These are phyloP conservation scores for Brassica juncea DNA, from an alignment of 345 rosid genomes.

Conservation along the genomic window DNA sequence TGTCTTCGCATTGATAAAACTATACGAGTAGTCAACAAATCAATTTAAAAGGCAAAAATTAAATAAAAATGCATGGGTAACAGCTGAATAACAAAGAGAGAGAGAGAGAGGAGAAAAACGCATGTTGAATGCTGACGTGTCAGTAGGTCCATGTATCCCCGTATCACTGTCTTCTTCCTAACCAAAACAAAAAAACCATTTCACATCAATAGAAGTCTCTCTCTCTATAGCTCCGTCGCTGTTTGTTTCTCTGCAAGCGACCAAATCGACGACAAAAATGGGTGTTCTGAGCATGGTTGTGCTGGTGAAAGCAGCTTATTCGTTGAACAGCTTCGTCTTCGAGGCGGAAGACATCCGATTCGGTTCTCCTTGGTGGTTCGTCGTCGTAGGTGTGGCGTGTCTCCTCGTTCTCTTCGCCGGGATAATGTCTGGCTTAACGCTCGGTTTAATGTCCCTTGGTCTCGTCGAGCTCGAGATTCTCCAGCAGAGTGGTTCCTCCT, in stretches of 20 bases:
- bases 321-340: constrained; percentile 44
- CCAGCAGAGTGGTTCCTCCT: constrained; percentile 56
- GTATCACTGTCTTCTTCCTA: constrained; percentile 23
- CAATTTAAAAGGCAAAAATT: constrained; percentile 11
- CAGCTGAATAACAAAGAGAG: background rate
- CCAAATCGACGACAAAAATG: constrained; percentile 41
- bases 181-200: background rate
- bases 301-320: constrained; percentile 37
- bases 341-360: constrained; percentile 60
- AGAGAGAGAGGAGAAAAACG: constrained; percentile 9
- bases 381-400: constrained; percentile 64
- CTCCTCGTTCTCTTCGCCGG: constrained; percentile 78
- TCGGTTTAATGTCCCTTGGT: constrained; percentile 73
- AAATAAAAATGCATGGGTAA: background rate
- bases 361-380: constrained; percentile 62
- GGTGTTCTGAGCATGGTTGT: constrained; percentile 37
- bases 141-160: constrained; percentile 35
- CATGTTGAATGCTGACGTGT: constrained; percentile 41
- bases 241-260: constrained; percentile 11
- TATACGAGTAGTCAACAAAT: too few species aligned
- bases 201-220: constrained; percentile 17
- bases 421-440: constrained; percentile 74
- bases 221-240: constrained; percentile 11
- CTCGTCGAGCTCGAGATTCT: constrained; percentile 76
- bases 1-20: too few species aligned